Evolutionary conservation across 1,284 basidiomycete genomes (phyloP).

Genomic region (Kalmanozyma brasiliensis): DNA sequence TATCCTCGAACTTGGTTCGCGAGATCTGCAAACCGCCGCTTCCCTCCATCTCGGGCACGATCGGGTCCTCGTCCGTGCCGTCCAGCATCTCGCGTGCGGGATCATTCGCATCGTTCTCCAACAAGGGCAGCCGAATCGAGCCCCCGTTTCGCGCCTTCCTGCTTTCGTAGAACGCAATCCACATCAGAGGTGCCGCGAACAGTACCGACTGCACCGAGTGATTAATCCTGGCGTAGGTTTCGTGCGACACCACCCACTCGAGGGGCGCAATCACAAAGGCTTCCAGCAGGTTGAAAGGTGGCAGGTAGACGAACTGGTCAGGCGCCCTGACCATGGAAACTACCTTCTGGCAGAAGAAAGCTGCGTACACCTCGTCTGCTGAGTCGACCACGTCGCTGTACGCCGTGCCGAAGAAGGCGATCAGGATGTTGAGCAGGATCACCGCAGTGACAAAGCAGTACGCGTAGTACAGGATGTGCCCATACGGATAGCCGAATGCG

Average conservation of each 20-base stretch:
- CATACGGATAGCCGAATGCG: slow-evolving; percentile 70
- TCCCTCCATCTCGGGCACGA: slow-evolving; percentile 49
- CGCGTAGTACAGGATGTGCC: slow-evolving; percentile 80
- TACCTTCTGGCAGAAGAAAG: slow-evolving; percentile 61
- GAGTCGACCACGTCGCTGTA: slow-evolving; percentile 62
- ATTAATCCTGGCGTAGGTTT: slow-evolving; percentile 52
- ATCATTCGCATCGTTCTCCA: slow-evolving; percentile 25
- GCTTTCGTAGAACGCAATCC: slow-evolving; percentile 59
- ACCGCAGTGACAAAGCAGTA: slow-evolving; percentile 54
- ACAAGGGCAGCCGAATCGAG: slow-evolving; percentile 34
- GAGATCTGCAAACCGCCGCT: slow-evolving; percentile 42
- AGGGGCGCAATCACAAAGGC: slow-evolving; percentile 81
- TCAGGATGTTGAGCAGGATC: slow-evolving; percentile 74
- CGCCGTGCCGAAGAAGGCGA: slow-evolving; percentile 77
- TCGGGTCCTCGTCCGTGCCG: slow-evolving; percentile 45
- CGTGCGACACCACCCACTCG: slow-evolving; percentile 74
- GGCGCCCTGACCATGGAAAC: slow-evolving; percentile 76
- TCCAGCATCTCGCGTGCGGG: slow-evolving; percentile 8
- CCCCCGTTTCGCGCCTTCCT: slow-evolving; percentile 26
- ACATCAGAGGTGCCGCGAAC: slow-evolving; percentile 49
- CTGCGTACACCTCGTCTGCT: slow-evolving; percentile 40
- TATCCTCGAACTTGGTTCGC: slow-evolving; percentile 39
- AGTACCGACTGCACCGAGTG: slow-evolving; percentile 48
- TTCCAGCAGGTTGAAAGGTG: slow-evolving; percentile 85
- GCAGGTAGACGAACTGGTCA: slow-evolving; percentile 71